Evolutionary conservation across 1,284 basidiomycete genomes (phyloP).

Genomic region (Microbotryomycetes sp.): DNA sequence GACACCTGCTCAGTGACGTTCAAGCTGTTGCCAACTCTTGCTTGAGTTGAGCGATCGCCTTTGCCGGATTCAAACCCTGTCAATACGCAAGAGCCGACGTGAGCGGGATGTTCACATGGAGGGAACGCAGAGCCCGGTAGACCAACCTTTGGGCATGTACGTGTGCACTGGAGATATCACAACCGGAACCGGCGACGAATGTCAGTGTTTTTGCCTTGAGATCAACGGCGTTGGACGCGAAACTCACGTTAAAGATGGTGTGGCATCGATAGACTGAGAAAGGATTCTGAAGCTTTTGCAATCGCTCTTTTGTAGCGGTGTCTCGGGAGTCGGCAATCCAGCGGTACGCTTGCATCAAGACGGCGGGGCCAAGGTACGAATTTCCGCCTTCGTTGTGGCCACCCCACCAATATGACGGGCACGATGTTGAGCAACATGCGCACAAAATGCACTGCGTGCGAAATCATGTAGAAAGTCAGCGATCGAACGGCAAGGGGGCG

Average conservation of each 20-base stretch:
- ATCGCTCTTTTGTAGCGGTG: slow-evolving; percentile 68
- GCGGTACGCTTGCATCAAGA: slow-evolving; percentile 49
- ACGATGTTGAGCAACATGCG: slow-evolving; percentile 93
- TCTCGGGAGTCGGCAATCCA: slow-evolving; percentile 99
- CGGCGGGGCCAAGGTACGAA: slow-evolving; percentile 19
- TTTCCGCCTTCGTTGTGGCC: slow-evolving; percentile 26
- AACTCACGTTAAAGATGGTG: slow-evolving; percentile 89
- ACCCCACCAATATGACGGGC: slow-evolving; percentile 51
- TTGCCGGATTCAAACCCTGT: slow-evolving; percentile 87
- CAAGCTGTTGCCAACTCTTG: slow-evolving; percentile 25
- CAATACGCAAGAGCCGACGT: slow-evolving; percentile 84
- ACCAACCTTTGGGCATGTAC: slow-evolving; percentile 33
- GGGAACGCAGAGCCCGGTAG: too few species aligned
- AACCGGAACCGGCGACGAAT: background rate
- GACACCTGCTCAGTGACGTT: background rate
- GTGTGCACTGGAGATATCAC: slow-evolving; percentile 6
- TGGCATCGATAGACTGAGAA: slow-evolving; percentile 72
- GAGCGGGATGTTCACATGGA: too few species aligned
- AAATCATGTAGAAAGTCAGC: slow-evolving; percentile 33
- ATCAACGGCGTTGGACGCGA: slow-evolving; percentile 2
- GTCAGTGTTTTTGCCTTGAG: background rate
- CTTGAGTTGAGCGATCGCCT: slow-evolving; percentile 33
- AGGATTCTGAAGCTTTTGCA: slow-evolving; percentile 89
- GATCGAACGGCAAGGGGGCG: background rate
- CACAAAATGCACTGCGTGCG: slow-evolving; percentile 56